These are phyloP conservation scores for Neofusicoccum cordaticola DNA, from an alignment of 2,329 filamentous ascomycete species.

Conservation along the genomic window DNA sequence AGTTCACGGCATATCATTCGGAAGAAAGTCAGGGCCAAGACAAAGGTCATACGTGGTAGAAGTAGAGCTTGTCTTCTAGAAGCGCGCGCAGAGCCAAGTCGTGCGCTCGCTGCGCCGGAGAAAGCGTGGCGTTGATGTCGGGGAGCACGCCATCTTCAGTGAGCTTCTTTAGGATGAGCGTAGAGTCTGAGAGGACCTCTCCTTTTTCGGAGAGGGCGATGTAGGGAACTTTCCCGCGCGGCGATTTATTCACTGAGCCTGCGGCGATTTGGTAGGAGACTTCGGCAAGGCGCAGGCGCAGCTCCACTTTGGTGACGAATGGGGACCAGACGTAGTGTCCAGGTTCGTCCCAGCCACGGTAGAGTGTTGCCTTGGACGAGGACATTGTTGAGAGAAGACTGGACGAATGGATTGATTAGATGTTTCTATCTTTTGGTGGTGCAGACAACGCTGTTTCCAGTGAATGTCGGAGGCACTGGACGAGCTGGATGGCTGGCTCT, in stretches of 20 bases:
- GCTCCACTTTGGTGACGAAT: slow-evolving; percentile 62
- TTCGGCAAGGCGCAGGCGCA: slow-evolving; percentile 55
- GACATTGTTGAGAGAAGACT: neutral
- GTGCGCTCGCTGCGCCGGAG: slow-evolving; percentile 38
- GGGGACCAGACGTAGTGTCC: slow-evolving; percentile 57
- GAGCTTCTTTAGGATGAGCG: slow-evolving; percentile 53
- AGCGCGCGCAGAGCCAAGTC: slow-evolving; percentile 56
- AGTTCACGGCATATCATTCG: too few relatives aligned
- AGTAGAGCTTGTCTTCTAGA: slow-evolving; percentile 61
- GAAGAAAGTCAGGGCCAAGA: too few relatives aligned
- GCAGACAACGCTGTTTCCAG: too few relatives aligned
- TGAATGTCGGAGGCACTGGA: too few relatives aligned
- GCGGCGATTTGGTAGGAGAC: slow-evolving; percentile 46
- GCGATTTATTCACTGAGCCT: slow-evolving; percentile 48
- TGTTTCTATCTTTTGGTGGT: too few relatives aligned
- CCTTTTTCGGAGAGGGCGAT: slow-evolving; percentile 32
- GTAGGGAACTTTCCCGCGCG: slow-evolving; percentile 62
- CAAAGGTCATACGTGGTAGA: slow-evolving; percentile 46
- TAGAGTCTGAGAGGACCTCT: slow-evolving; percentile 49
- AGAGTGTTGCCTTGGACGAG: slow-evolving; percentile 40
- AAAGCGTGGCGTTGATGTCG: slow-evolving; percentile 50
- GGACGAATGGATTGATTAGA: too few relatives aligned
- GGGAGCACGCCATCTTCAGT: slow-evolving; percentile 40
- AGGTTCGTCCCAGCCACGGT: slow-evolving; percentile 48
- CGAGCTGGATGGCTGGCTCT: too few relatives aligned